Percentiles rank a stretch among this genome's conserved stretches.
Evolutionary conservation across 1,284 basidiomycete species (phyloP).

Genomic region (Microbotryum lychnidis-dioicae): DNA sequence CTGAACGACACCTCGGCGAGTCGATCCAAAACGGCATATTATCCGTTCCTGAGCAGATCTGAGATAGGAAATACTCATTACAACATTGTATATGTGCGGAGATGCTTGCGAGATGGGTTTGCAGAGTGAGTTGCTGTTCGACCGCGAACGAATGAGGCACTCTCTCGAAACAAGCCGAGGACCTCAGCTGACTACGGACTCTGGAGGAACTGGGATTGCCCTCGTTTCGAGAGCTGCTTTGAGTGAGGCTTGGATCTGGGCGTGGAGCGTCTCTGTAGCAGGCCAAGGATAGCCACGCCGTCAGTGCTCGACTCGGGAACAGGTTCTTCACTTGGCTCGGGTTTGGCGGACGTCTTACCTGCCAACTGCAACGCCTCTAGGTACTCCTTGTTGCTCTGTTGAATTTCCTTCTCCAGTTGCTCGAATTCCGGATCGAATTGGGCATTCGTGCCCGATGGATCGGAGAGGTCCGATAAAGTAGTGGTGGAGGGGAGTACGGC

Average conservation of each 20-base stretch:
- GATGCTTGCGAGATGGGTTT: too few relatives aligned
- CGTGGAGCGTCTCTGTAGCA: not conserved
- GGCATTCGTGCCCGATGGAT: slow-evolving; percentile 50
- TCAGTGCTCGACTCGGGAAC: not conserved
- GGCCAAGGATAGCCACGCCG: not conserved
- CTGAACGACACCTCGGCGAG: too few relatives aligned
- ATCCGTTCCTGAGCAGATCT: not conserved
- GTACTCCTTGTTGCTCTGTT: slow-evolving; percentile 62
- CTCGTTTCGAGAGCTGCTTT: not conserved
- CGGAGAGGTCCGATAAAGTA: slow-evolving; percentile 55
- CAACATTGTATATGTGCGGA: too few relatives aligned
- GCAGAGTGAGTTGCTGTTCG: too few relatives aligned
- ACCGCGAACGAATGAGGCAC: too few relatives aligned
- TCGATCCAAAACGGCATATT: not conserved
- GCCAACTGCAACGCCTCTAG: slow-evolving; percentile 58
- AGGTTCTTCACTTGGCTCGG: not conserved
- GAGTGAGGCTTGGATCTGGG: not conserved
- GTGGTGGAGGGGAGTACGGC: slow-evolving; percentile 55
- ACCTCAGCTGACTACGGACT: not conserved
- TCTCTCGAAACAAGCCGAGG: not conserved
- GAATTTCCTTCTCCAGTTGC: slow-evolving; percentile 59
- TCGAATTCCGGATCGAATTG: slow-evolving; percentile 44
- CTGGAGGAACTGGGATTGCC: not conserved
- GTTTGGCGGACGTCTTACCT: slow-evolving; percentile 44
- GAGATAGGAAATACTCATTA: not conserved